A percentile compares a stretch with the other conserved stretches of the same genome.
These are phyloP conservation scores for Rhodofomes roseus DNA, from an alignment of 1,284 basidiomycete species.

Conservation along the genomic window DNA sequence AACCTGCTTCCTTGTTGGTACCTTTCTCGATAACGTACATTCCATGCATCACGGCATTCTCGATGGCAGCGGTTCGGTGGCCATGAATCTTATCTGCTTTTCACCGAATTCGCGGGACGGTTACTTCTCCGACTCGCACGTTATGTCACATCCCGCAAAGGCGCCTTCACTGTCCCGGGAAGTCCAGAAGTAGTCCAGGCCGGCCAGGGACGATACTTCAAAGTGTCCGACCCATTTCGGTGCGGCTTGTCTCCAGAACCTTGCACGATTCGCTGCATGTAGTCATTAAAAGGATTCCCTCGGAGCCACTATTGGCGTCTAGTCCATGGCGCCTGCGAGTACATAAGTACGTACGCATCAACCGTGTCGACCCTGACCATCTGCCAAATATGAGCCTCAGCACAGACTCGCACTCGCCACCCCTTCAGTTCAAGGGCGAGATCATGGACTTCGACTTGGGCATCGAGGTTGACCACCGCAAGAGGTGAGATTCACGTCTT, in stretches of 20 bases:
- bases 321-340: constrained; percentile 19
- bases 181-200: constrained; percentile 25
- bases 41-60: constrained; percentile 26
- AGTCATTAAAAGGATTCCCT: constrained; percentile 22
- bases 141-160: constrained; percentile 25
- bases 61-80: constrained; percentile 17
- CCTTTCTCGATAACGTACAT: constrained; percentile 18
- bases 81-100: constrained; percentile 24
- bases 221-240: constrained; percentile 20
- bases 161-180: constrained; percentile 18
- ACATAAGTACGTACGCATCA: constrained; percentile 26
- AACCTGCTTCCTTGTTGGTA: constrained; percentile 17
- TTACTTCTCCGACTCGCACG: constrained; percentile 21
- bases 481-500: constrained; percentile 23
- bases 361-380: constrained; percentile 17
- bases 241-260: constrained; percentile 20
- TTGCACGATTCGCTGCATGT: constrained; percentile 18
- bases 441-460: constrained; percentile 65
- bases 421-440: constrained; percentile 58
- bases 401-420: constrained; percentile 22
- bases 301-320: constrained; percentile 20
- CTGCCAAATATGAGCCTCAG: constrained; percentile 32
- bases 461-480: constrained; percentile 62
- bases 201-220: constrained; percentile 24
- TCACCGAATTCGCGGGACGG: constrained; percentile 12